Evolutionary conservation across 371 early-diverging fungal genomes (phyloP).

Genomic region (Lichtheimia ornata): DNA sequence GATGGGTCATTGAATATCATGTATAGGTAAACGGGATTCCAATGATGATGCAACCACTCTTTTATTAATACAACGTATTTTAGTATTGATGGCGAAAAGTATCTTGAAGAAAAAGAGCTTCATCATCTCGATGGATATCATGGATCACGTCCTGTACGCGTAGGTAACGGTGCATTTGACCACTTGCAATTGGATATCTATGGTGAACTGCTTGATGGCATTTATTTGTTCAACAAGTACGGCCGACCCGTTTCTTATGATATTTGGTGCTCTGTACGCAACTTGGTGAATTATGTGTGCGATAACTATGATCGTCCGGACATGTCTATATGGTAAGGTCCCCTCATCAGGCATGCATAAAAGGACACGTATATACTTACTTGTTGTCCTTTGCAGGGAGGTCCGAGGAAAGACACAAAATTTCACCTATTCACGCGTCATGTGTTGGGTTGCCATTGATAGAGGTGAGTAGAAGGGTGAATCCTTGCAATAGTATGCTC

Average conservation of each 20-base stretch:
- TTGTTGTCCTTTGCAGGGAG: conserved; percentile 40
- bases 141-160: conserved; percentile 75
- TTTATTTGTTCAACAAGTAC: conserved; percentile 84
- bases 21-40: conserved; percentile 48
- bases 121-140: conserved; percentile 78
- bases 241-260: conserved; percentile 78
- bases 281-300: conserved; percentile 73
- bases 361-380: not conserved
- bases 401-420: conserved; percentile 68
- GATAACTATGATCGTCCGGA: conserved; percentile 67
- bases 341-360: not conserved
- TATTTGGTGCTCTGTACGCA: conserved; percentile 68
- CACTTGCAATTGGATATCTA: conserved; percentile 87
- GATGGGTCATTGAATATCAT: conserved; percentile 82
- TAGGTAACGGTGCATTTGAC: conserved; percentile 81
- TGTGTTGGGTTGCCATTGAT: conserved; percentile 89
- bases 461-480: conserved; percentile 35
- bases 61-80: no score
- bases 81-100: conserved; percentile 66
- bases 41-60: no score
- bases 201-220: conserved; percentile 79
- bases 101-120: conserved; percentile 64
- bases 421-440: conserved; percentile 77
- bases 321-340: conserved; percentile 73
- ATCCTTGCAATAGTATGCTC: not conserved